phyloP scores from a whole-genome alignment of 2,329 filamentous ascomycete species.

The Onygenales sp. region DNA sequence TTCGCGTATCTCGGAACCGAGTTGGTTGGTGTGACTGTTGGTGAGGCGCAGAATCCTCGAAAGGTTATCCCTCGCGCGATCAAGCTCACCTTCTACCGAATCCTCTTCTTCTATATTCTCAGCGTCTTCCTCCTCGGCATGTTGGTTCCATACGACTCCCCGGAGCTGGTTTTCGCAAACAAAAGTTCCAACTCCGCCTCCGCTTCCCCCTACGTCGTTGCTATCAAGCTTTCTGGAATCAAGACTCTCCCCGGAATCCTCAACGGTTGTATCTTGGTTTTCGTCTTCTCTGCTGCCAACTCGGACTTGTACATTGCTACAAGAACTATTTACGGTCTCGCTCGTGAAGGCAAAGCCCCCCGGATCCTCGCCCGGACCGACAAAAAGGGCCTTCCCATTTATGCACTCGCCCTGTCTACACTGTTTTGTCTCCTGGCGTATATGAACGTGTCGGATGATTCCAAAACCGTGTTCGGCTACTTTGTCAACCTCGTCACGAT shows the following conservation, averaged over 20 bases:
- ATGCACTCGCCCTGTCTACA: conserved; percentile 31
- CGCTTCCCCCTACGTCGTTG: conserved; percentile 60
- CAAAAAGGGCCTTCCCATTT: conserved; percentile 39
- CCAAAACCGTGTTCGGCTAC: conserved; percentile 36
- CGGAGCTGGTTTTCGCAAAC: conserved; percentile 40
- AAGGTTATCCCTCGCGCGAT: conserved; percentile 46
- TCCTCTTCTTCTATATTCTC: conserved; percentile 49
- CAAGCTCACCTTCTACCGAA: conserved; percentile 44
- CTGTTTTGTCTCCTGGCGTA: conserved; percentile 36
- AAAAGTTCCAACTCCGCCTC: conserved; percentile 54
- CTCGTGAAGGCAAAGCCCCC: conserved; percentile 62
- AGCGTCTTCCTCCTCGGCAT: conserved; percentile 51
- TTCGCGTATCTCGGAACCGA: conserved; percentile 35
- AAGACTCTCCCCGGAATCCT: conserved; percentile 59
- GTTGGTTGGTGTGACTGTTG: conserved; percentile 46
- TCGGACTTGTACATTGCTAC: conserved; percentile 54
- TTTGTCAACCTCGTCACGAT: conserved; percentile 37
- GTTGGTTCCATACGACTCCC: conserved; percentile 54
- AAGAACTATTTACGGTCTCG: conserved; percentile 69
- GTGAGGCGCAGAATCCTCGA: conserved; percentile 45
- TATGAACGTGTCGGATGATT: conserved; percentile 30
- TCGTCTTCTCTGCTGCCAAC: conserved; percentile 61
- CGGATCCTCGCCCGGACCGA: conserved; percentile 63
- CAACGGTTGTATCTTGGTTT: conserved; percentile 66
- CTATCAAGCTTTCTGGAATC: conserved; percentile 58